These are phyloP conservation scores for Filosporella fistucella DNA, from an alignment of 495 filamentous ascomycete species.

Conservation along the genomic window DNA sequence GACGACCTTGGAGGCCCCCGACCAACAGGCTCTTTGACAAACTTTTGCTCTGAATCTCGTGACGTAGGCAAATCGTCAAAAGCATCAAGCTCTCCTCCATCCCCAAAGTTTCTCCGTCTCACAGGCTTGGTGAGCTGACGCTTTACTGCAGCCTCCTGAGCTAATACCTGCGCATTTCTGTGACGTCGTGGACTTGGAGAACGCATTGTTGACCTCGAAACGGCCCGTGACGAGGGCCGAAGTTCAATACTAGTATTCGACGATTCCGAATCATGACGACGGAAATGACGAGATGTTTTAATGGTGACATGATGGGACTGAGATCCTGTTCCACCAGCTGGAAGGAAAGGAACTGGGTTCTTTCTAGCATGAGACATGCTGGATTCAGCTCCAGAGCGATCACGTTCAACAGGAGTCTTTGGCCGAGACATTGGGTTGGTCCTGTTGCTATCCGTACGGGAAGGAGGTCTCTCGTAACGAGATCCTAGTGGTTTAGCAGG, in stretches of 20 bases:
- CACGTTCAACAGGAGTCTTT: slow-evolving; percentile 66
- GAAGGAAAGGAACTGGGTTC: slow-evolving; percentile 70
- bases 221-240: slow-evolving; percentile 49
- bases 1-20: slow-evolving; percentile 57
- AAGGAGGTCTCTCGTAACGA: slow-evolving; percentile 48
- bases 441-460: slow-evolving; percentile 34
- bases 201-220: slow-evolving; percentile 48
- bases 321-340: slow-evolving; percentile 65
- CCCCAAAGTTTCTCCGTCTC: slow-evolving; percentile 75
- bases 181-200: slow-evolving; percentile 49
- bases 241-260: slow-evolving; percentile 47
- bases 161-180: slow-evolving; percentile 40
- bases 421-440: slow-evolving; percentile 49
- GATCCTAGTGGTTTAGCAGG: slow-evolving; percentile 35
- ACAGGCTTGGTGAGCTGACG: slow-evolving; percentile 69
- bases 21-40: slow-evolving; percentile 70
- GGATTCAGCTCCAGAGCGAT: slow-evolving; percentile 45
- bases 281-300: slow-evolving; percentile 64
- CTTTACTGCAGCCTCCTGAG: slow-evolving; percentile 55
- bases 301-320: slow-evolving; percentile 76
- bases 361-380: slow-evolving; percentile 49
- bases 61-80: slow-evolving; percentile 97
- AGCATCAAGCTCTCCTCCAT: slow-evolving; percentile 84
- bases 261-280: slow-evolving; percentile 70
- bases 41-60: slow-evolving; percentile 72